phyloP scores from a whole-genome alignment of 805 yeast genomes.

The Saccharomyces jurei region DNA sequence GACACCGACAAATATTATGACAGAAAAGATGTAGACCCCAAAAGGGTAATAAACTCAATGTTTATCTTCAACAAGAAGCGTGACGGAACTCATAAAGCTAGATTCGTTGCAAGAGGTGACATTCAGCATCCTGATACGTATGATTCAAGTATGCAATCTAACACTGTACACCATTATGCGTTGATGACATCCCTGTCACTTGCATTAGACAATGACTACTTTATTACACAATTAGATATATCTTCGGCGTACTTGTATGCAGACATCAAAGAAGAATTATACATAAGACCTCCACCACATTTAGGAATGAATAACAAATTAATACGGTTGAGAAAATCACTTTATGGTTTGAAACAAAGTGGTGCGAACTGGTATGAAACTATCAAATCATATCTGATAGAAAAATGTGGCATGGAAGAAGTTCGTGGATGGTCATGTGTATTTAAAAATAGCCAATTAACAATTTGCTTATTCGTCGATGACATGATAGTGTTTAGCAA shows the following conservation, averaged over 20 bases:
- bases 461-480: conserved; percentile 9
- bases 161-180: conserved; percentile 7
- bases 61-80: conserved; percentile 3
- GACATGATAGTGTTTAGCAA: conserved; percentile 9
- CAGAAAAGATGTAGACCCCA: not conserved
- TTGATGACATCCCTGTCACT: conserved; percentile 6
- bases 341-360: conserved; percentile 3
- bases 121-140: conserved; percentile 1
- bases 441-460: conserved; percentile 3
- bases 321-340: conserved; percentile 4
- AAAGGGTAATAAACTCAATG: not conserved
- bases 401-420: conserved; percentile 1
- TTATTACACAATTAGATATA: conserved; percentile 5
- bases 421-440: conserved; percentile 10
- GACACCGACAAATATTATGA: not conserved
- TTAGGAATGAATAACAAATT: conserved; percentile 4
- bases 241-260: conserved; percentile 5
- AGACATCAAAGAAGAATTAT: conserved; percentile 2
- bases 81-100: conserved; percentile 4
- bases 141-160: not conserved
- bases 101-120: conserved; percentile 6
- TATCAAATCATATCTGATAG: conserved; percentile 1
- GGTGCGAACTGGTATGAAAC: conserved; percentile 3
- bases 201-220: conserved; percentile 2
- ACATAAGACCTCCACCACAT: conserved; percentile 5